Base-by-base conservation (phyloP, 805 yeast genomes). In the Debaryomyces hansenii region DNA sequence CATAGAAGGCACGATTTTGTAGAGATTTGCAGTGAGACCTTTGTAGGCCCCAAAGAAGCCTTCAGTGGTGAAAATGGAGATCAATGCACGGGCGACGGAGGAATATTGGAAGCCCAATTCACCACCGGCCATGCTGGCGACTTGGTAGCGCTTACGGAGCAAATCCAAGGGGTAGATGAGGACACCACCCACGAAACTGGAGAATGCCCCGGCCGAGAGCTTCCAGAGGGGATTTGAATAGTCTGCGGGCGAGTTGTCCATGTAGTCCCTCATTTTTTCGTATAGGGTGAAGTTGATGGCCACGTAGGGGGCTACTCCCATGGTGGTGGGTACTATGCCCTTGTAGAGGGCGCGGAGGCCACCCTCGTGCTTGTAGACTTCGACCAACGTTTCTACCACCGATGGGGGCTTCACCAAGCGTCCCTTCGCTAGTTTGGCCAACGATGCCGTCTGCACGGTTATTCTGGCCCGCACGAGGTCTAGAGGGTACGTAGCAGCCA, bases 231-330 rank as follows among this genome's bases (percentile, higher is more conserved):
- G 82, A 46, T 69, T 56, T 55, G 74, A 56, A 70, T 67, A 61
- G 60, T 67, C 74, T 40, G 46, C 50, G 36, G 62, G 58, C 35
- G 65, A 64, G 18, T 46, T 56, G 48, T 71, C 64, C 63, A 78
- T 67, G 44, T 70, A 59, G 48, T 85, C 94, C 51, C 90, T 81
- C 53, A 90, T 60, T 50, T 79, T 82, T 60, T 94, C 98, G 70
- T 91, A 92, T 39, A 90, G 82, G 2, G 96, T 85, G 62, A 92
- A 92, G 66, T 91, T 92, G 43, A 92, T 78, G 4, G 96, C 96
- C 28, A 90, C 97, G 60, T 91, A 94, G 1, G 98, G 97, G 1
- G 96, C 97, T 16, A 94, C 97, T 1, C 98, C 97, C 47, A 88
- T 67, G 1, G 91, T 82, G 0, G 98, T 92, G n/a, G 98, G 96